phyloP scores from a whole-genome alignment of 2,329 filamentous ascomycete genomes.

The Fusarium pseudonygamai region DNA sequence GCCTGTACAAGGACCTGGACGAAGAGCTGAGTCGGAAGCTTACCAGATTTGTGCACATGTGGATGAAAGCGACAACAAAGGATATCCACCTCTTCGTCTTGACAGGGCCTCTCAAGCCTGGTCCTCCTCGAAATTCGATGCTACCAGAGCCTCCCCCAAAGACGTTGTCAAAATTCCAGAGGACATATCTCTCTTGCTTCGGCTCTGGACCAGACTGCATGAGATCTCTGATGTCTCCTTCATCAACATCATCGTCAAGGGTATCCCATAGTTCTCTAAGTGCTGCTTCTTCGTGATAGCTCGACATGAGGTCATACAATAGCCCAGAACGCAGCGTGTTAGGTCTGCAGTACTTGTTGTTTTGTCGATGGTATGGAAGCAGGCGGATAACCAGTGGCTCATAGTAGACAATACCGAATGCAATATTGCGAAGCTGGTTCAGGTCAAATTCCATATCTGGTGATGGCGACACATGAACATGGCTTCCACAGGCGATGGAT shows the following conservation, averaged over 20 bases:
- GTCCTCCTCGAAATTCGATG: background rate
- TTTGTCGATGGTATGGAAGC: background rate
- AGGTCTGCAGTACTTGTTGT: background rate
- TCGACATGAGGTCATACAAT: background rate
- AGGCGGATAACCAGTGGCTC: background rate
- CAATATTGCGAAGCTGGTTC: background rate
- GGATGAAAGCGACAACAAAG: background rate
- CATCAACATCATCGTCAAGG: background rate
- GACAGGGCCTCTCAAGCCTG: background rate
- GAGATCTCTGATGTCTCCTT: background rate
- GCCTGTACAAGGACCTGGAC: fast-evolving
- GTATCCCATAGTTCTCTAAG: background rate
- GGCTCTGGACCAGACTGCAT: background rate
- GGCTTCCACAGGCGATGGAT: background rate
- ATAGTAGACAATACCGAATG: background rate
- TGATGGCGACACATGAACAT: background rate
- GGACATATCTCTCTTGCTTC: background rate
- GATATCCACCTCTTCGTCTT: background rate
- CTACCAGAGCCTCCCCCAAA: background rate
- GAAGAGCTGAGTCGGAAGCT: fast-evolving
- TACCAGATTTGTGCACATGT: background rate
- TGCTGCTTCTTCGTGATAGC: background rate
- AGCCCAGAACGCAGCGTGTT: background rate
- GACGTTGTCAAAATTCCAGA: background rate
- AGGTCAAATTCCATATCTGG: background rate